These are phyloP conservation scores for Rhodotorula sp. DNA, from an alignment of 1,284 basidiomycete species.

Conservation along the genomic window DNA sequence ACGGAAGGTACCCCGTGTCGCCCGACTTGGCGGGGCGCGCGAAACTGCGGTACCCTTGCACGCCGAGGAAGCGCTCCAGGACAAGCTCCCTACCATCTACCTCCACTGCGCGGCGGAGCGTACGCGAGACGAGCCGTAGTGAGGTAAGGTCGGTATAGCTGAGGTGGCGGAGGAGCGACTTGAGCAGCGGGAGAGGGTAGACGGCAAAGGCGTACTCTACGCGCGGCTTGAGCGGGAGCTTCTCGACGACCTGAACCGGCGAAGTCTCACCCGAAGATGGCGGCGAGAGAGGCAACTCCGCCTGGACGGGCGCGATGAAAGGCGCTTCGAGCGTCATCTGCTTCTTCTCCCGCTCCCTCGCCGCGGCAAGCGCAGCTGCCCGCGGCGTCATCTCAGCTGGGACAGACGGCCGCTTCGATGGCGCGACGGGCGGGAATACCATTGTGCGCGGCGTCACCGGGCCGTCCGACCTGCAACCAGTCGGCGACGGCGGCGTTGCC, in stretches of 20 bases:
- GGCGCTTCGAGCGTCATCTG: background rate
- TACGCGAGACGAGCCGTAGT: constrained; percentile 28
- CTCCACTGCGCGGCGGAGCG: constrained; percentile 24
- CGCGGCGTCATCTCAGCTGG: background rate
- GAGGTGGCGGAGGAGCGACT: constrained; percentile 25
- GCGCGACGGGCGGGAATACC: background rate
- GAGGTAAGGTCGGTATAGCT: constrained; percentile 22
- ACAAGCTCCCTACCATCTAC: constrained; percentile 34
- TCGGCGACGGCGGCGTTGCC: background rate
- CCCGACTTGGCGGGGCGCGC: background rate
- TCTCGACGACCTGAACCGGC: background rate
- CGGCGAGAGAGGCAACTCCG: background rate
- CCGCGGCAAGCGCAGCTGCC: background rate
- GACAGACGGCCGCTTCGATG: background rate
- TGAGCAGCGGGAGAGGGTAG: constrained; percentile 19
- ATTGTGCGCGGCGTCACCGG: background rate
- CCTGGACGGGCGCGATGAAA: too few species aligned
- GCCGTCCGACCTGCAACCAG: background rate
- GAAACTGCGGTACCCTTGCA: constrained; percentile 35
- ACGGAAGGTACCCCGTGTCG: background rate
- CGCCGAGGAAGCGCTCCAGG: constrained; percentile 42
- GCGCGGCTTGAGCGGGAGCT: constrained; percentile 1
- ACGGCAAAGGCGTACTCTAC: constrained; percentile 27
- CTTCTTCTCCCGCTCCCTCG: constrained; percentile 7
- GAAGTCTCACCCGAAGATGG: background rate